Evolutionary conservation across 176 grass and related monocot species (phyloP), one percentile per base, ranked within the genome.

Genomic region (Saccharum spontaneum): DNA sequence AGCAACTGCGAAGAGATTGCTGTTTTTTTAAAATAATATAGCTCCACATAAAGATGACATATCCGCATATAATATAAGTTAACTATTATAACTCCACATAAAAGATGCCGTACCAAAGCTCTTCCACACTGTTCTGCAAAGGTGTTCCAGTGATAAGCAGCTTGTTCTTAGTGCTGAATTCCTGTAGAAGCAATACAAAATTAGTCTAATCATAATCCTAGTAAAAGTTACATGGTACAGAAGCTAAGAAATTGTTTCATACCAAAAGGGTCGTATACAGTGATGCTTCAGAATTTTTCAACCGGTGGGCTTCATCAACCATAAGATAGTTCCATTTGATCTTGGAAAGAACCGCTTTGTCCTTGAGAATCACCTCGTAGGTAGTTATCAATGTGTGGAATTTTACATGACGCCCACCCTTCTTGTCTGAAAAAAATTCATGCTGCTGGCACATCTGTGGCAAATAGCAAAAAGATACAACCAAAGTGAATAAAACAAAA

Each of bases 271-370:
- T 89, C 1, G 40, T 99, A 80, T 99, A 99, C n/a, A 99, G 76
- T 64, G 97, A 99, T 36, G 97, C 97, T 94, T 99, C 97, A 96
- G 81, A 89, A 79, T 99, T 99, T 80, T 99, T 99, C 69, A 99
- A 83, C 64, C 97, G 92, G 52, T 99, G 97, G 17, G 93, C 97
- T 87, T 99, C 97, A 89, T 99, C 97, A 82, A 99, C 97, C 97
- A 99, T 99, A 83, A 99, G 84, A 86, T 99, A 99, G 73, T 88
- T 99, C 97, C 97, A 99, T 83, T 86, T 93, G 79, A 99, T 99
- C 82, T 99, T 99, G 28, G 97, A 96, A 83, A 99, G 86, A 69
- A 84, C 91, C 71, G 88, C 82, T 94, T 99, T 99, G 83, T 99
- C 97, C 75, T 99, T 99, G 54, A 99, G 90, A 88, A 99, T 99